Conservation (phyloP, 176 grass and related monocot species). For the Eleusine coracana region DNA sequence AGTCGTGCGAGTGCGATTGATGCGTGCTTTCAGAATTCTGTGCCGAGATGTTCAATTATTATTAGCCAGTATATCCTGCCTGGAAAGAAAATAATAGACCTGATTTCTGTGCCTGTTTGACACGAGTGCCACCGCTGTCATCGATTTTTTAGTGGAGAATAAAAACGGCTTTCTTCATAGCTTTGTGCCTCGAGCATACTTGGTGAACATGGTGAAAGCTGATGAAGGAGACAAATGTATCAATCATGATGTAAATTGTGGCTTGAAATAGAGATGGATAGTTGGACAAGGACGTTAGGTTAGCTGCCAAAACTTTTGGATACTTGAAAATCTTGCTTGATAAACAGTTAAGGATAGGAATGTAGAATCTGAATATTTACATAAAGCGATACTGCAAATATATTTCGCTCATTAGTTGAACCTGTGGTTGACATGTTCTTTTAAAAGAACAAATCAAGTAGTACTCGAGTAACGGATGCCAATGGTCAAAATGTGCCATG, state of each 20-base stretch:
- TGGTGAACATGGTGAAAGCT: conserved; percentile 12
- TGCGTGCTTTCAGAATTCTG: conserved; percentile 11
- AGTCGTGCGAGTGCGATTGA: not conserved
- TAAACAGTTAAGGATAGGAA: conserved; percentile 16
- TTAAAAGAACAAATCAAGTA: conserved; percentile 8
- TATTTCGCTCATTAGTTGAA: not conserved
- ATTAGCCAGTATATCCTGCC: not conserved
- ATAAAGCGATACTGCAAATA: not conserved
- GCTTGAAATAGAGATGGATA: conserved; percentile 7
- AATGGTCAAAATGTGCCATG: conserved; percentile 16
- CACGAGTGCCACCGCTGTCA: not conserved
- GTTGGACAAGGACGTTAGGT: conserved; percentile 16
- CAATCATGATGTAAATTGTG: not conserved
- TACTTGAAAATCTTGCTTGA: not conserved
- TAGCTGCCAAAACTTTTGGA: conserved; percentile 12
- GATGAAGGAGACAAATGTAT: conserved; percentile 18
- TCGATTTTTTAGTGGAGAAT: conserved; percentile 34
- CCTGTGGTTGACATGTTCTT: not conserved
- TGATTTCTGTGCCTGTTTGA: too few relatives aligned
- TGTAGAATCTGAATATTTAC: conserved; percentile 29
- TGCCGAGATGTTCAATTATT: not conserved
- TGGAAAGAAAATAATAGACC: too few relatives aligned
- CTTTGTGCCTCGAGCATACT: conserved; percentile 27
- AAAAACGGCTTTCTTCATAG: not conserved
- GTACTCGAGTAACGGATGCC: conserved; percentile 8